Percentiles rank a stretch among this genome's conserved stretches.
Evolutionary conservation across 2,329 filamentous ascomycete species (phyloP).

Genomic region (Alternaria sp.): DNA sequence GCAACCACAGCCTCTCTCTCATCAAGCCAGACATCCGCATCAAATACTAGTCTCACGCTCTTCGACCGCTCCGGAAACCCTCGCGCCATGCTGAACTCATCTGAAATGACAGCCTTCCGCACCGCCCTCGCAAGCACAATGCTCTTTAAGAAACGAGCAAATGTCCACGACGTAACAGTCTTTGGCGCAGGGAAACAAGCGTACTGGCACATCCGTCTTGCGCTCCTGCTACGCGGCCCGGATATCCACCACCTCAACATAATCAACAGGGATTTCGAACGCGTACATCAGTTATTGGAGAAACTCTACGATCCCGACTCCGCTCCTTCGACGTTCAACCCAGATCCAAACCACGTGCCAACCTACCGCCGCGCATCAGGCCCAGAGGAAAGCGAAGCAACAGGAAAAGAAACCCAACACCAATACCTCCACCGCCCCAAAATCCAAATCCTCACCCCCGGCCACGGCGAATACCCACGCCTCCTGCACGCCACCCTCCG

Average conservation of each 20-base stretch:
- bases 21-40: conserved; percentile 8
- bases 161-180: conserved; percentile 77
- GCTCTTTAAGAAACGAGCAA: conserved; percentile 67
- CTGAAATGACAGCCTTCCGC: conserved; percentile 72
- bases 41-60: conserved; percentile 64
- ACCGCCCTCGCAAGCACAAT: conserved; percentile 70
- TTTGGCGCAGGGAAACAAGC: conserved; percentile 91
- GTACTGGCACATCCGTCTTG: conserved; percentile 90
- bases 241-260: conserved; percentile 83
- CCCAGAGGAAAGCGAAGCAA: not conserved
- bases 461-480: conserved; percentile 72
- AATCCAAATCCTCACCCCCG: conserved; percentile 72
- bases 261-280: conserved; percentile 75
- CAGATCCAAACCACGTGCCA: conserved; percentile 15
- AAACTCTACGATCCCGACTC: conserved; percentile 61
- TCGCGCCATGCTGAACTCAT: conserved; percentile 69
- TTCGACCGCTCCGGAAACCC: conserved; percentile 64
- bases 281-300: conserved; percentile 59
- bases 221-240: conserved; percentile 71
- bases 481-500: conserved; percentile 74
- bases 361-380: conserved; percentile 14
- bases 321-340: conserved; percentile 21
- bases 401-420: conserved; percentile 2
- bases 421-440: conserved; percentile 52
- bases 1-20: conserved; percentile 27